These are phyloP conservation scores for Neofusicoccum cordaticola DNA, from an alignment of 2,329 filamentous ascomycete species.

Conservation along the genomic window DNA sequence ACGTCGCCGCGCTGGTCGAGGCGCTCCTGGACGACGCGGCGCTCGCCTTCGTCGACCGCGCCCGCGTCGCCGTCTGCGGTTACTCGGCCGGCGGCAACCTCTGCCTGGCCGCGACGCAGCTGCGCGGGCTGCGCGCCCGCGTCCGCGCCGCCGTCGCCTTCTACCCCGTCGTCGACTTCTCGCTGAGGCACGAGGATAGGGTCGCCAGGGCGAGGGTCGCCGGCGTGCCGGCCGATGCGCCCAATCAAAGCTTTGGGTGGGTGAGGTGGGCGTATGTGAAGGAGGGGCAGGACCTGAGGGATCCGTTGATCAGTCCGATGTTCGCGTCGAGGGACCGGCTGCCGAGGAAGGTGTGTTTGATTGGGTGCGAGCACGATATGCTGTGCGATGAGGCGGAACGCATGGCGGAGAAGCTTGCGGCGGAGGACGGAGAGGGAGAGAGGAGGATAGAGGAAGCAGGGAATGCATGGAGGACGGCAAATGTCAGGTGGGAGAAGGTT, in stretches of 20 bases:
- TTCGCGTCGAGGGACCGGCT: conserved; percentile 35
- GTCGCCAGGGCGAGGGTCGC: conserved; percentile 2
- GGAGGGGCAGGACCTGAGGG: conserved; percentile 38
- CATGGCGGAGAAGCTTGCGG: conserved; percentile 32
- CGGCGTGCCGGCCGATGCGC: conserved; percentile 7
- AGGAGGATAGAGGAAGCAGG: conserved; percentile 20
- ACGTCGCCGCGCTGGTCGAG: conserved; percentile 45
- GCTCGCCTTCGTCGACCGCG: conserved; percentile 44
- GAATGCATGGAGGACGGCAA: conserved; percentile 17
- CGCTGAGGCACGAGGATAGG: conserved; percentile 4
- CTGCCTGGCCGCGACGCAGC: conserved; percentile 41
- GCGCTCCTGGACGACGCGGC: conserved; percentile 43
- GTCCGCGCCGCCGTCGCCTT: conserved; percentile 42
- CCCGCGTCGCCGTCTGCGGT: conserved; percentile 44
- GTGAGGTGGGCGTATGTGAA: conserved; percentile 7
- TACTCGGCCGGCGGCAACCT: conserved; percentile 55
- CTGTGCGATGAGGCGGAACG: conserved; percentile 40
- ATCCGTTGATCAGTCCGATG: conserved; percentile 45
- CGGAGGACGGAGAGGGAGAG: conserved; percentile 16
- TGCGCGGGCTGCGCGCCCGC: conserved; percentile 34
- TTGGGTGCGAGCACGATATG: conserved; percentile 49
- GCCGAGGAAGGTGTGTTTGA: conserved; percentile 44
- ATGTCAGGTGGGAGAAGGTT: conserved; percentile 21
- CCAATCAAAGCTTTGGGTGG: conserved; percentile 9
- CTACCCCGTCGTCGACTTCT: conserved; percentile 38